phyloP scores from a whole-genome alignment of 2,329 filamentous ascomycete species.

The Fusarium brachygibbosum region DNA sequence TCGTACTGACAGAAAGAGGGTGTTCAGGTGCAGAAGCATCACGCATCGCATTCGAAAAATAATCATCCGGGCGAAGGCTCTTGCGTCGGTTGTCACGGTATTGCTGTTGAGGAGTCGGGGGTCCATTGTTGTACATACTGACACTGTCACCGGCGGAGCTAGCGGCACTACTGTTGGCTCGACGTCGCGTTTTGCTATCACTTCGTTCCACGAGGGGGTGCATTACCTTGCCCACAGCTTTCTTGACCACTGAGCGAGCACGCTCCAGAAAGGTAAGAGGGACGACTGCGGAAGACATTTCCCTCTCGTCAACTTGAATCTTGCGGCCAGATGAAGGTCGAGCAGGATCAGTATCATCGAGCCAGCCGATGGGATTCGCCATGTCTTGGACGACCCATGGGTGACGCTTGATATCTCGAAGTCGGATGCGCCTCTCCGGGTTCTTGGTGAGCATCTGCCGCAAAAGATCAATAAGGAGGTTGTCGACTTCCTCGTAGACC shows the following conservation, averaged over 20 bases:
- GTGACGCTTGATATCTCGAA: constrained; percentile 94
- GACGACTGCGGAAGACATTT: constrained; percentile 90
- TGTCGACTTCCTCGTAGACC: constrained; percentile 87
- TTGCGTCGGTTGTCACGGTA: constrained; percentile 66
- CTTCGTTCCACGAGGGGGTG: constrained; percentile 70
- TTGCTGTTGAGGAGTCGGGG: constrained; percentile 64
- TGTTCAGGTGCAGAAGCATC: constrained; percentile 50
- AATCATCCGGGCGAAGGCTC: constrained; percentile 68
- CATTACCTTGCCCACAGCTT: constrained; percentile 73
- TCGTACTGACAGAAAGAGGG: constrained; percentile 46
- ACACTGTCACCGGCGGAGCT: constrained; percentile 73
- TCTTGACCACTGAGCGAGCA: constrained; percentile 82
- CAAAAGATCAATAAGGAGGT: constrained; percentile 83
- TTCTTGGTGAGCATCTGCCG: constrained; percentile 87
- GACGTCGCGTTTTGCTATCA: constrained; percentile 66
- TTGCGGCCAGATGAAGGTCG: constrained; percentile 82
- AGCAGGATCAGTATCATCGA: constrained; percentile 93
- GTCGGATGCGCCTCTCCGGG: constrained; percentile 86
- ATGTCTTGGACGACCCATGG: constrained; percentile 89
- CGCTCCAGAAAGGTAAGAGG: constrained; percentile 89
- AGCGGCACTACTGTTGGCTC: constrained; percentile 73
- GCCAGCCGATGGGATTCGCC: constrained; percentile 80
- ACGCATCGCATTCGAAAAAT: constrained; percentile 61
- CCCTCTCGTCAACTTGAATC: constrained; percentile 92
- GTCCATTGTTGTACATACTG: constrained; percentile 59